These are phyloP conservation scores for Phycomyces blakesleeanus DNA, from an alignment of 192 early-diverging fungal genomes.

Conservation along the genomic window DNA sequence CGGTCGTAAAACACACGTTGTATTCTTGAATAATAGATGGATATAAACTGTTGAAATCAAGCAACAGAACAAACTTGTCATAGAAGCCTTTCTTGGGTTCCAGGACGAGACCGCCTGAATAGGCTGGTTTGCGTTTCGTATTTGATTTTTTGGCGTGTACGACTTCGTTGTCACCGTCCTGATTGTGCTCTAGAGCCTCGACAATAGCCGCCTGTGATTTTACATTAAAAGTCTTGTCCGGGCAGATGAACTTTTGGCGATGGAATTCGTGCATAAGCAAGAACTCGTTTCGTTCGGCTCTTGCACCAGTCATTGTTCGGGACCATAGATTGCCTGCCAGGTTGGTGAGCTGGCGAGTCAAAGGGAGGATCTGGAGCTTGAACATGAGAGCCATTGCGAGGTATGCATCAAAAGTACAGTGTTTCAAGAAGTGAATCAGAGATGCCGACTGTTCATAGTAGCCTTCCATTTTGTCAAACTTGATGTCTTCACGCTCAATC, in stretches of 20 bases:
- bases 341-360: constrained; percentile 89
- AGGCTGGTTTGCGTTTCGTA: constrained; percentile 74
- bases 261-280: constrained; percentile 96
- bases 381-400: constrained; percentile 81
- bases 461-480: constrained; percentile 69
- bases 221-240: constrained; percentile 65
- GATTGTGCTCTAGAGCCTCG: constrained; percentile 23
- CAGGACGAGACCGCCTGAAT: constrained; percentile 92
- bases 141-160: constrained; percentile 34
- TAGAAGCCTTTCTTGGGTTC: constrained; percentile 98
- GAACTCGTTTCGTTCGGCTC: constrained; percentile 94
- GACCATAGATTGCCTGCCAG: constrained; percentile 97
- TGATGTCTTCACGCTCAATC: constrained; percentile 78
- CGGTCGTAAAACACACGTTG: constrained; percentile 99
- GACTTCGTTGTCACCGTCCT: constrained; percentile 25
- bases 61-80: constrained; percentile 87
- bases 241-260: constrained; percentile 84
- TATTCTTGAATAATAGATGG: constrained; percentile 99
- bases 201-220: constrained; percentile 20
- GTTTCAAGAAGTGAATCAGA: constrained; percentile 71
- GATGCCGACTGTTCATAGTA: constrained; percentile 61
- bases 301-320: constrained; percentile 80
- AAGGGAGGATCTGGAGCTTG: constrained; percentile 82
- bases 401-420: constrained; percentile 79
- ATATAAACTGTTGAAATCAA: constrained; percentile 99